Conservation (phyloP, 2,329 filamentous ascomycete genomes). For the Ambrosiella cleistominuta region DNA sequence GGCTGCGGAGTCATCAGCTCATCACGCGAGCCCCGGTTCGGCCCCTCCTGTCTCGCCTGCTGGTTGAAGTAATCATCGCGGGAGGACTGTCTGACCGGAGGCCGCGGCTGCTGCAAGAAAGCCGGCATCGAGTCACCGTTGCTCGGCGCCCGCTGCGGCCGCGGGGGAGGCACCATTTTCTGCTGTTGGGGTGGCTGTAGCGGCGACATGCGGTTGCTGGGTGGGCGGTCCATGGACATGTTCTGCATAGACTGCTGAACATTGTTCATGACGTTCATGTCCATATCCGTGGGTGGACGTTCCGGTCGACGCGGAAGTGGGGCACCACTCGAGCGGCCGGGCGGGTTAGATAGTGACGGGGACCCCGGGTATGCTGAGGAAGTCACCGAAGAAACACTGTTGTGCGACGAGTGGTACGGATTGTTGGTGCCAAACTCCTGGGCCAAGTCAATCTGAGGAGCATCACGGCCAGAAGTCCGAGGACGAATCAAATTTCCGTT, state of each 20-base stretch:
- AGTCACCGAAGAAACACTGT: slow-evolving; percentile 8
- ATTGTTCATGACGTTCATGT: slow-evolving; percentile 8
- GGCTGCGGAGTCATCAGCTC: slow-evolving; percentile 3
- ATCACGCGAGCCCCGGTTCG: slow-evolving; percentile 5
- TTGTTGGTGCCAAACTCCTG: slow-evolving; percentile 44
- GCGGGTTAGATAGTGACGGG: slow-evolving; percentile 8
- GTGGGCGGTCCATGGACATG: slow-evolving; percentile 6
- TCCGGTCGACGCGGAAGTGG: background rate
- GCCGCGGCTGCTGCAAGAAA: background rate
- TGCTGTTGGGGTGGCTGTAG: slow-evolving; percentile 4
- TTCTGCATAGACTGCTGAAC: slow-evolving; percentile 9
- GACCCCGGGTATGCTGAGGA: slow-evolving; percentile 22
- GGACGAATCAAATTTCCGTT: slow-evolving; percentile 31
- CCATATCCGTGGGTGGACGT: background rate
- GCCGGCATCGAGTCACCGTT: background rate
- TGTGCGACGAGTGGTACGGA: slow-evolving; percentile 37
- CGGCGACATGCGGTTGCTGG: background rate
- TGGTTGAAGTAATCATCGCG: slow-evolving; percentile 1
- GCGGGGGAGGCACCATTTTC: background rate
- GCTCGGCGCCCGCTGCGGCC: background rate
- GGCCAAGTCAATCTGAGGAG: slow-evolving; percentile 34
- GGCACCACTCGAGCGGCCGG: background rate
- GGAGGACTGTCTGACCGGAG: background rate
- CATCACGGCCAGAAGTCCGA: slow-evolving; percentile 22
- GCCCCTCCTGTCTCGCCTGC: background rate